Evolutionary conservation across 2,329 filamentous ascomycete species (phyloP).

Genomic region (Verticillium zaregamsianum): DNA sequence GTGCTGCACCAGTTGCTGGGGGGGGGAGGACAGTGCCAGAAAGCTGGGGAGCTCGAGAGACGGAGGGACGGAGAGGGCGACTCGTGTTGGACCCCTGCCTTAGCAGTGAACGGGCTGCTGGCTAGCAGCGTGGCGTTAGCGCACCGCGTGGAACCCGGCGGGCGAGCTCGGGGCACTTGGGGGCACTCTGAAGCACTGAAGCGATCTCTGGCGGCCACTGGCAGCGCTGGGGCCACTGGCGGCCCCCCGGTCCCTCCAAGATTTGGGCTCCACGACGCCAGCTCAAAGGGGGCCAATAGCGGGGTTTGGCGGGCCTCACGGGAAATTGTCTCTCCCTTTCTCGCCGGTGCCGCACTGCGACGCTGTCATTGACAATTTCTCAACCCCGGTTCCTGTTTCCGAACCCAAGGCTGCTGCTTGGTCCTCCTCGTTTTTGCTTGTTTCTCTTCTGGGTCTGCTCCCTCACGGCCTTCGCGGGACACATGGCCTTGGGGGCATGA

Average conservation of each 20-base stretch:
- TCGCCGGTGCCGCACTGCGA: background rate
- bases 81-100: background rate
- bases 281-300: background rate
- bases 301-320: background rate
- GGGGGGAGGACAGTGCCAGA: background rate
- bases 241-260: background rate
- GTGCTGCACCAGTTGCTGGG: background rate
- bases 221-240: background rate
- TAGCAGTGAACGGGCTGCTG: background rate
- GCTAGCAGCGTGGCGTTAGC: background rate
- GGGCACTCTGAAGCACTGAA: background rate
- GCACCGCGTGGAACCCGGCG: background rate
- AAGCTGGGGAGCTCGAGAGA: too few species aligned
- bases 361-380: background rate
- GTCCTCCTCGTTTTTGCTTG: background rate
- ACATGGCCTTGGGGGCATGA: background rate
- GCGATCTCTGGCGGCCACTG: background rate
- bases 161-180: background rate
- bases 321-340: slow-evolving; percentile 5
- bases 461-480: background rate
- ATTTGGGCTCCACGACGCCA: background rate
- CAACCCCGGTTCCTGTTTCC: slow-evolving; percentile 3
- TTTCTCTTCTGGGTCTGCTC: background rate
- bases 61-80: background rate
- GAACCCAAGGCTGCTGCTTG: background rate